These are phyloP conservation scores for Nannochloropsis gaditana DNA, from an alignment of 108 stramenopile species.

Conservation along the genomic window DNA sequence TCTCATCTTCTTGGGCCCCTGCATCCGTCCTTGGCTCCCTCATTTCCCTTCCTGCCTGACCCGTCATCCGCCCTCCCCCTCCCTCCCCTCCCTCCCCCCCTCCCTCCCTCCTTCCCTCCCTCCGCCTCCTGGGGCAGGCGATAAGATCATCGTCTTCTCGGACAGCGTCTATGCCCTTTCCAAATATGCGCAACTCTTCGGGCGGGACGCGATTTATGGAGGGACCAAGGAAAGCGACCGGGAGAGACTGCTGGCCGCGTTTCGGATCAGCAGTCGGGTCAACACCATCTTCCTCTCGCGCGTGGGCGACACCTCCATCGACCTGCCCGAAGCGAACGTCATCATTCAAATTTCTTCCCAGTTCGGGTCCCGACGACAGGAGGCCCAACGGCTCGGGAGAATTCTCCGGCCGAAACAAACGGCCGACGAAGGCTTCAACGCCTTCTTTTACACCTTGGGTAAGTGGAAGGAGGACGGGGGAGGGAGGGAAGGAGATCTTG, in stretches of 20 bases:
- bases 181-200: constrained; percentile 73
- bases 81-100: neutral
- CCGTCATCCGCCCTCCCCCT: neutral
- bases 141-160: constrained; percentile 96
- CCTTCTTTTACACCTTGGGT: constrained; percentile 98
- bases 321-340: constrained; percentile 98
- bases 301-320: constrained; percentile 97
- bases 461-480: neutral
- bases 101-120: neutral
- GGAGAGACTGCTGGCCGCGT: constrained; percentile 79
- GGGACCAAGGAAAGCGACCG: constrained; percentile 89
- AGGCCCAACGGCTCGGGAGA: constrained; percentile 96
- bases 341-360: constrained; percentile 96
- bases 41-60: neutral
- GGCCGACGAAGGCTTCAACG: constrained; percentile 87
- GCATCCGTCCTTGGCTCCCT: neutral
- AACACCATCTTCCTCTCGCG: constrained; percentile 87
- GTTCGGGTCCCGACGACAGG: constrained; percentile 95
- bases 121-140: constrained; percentile 46
- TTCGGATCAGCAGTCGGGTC: constrained; percentile 59
- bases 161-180: constrained; percentile 87
- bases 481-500: no score
- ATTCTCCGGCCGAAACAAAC: constrained; percentile 92
- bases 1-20: neutral
- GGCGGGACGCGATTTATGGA: constrained; percentile 71